Percentiles rank a stretch among this genome's conserved stretches.
These are phyloP conservation scores for Falciphora oryzae DNA, from an alignment of 2,329 filamentous ascomycete genomes.

Conservation along the genomic window DNA sequence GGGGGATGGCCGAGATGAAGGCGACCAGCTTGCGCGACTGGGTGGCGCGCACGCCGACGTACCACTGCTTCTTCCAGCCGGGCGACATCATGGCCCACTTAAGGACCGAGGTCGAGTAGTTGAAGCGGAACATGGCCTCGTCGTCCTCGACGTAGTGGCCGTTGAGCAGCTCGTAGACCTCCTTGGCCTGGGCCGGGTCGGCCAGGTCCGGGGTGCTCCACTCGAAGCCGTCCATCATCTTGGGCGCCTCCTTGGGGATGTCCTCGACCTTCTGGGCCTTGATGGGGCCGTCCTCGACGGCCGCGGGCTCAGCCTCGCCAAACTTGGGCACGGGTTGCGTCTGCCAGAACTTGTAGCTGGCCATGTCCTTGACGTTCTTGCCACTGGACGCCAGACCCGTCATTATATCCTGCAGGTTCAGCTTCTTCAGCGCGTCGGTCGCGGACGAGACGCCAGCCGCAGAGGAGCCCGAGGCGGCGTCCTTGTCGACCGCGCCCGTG, in stretches of 20 bases:
- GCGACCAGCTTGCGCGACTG: slow-evolving; percentile 84
- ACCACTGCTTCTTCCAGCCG: slow-evolving; percentile 91
- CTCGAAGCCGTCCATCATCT: slow-evolving; percentile 78
- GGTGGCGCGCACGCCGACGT: slow-evolving; percentile 83
- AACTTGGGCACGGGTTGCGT: slow-evolving; percentile 94
- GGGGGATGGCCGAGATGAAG: slow-evolving; percentile 91
- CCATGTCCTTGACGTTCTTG: slow-evolving; percentile 95
- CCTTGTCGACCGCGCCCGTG: slow-evolving; percentile 15
- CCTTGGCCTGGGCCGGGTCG: slow-evolving; percentile 71
- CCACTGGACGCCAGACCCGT: slow-evolving; percentile 69
- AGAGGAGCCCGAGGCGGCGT: slow-evolving; percentile 19
- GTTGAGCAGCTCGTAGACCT: slow-evolving; percentile 86
- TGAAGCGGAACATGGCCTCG: slow-evolving; percentile 96
- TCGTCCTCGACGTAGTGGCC: slow-evolving; percentile 97
- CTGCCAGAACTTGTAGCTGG: slow-evolving; percentile 96
- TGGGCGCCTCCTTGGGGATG: slow-evolving; percentile 69
- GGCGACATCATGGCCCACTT: slow-evolving; percentile 94
- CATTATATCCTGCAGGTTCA: slow-evolving; percentile 67
- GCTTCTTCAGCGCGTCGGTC: slow-evolving; percentile 50
- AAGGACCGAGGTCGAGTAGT: slow-evolving; percentile 84
- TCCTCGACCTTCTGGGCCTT: slow-evolving; percentile 71
- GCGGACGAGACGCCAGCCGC: slow-evolving; percentile 31
- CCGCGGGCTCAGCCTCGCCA: slow-evolving; percentile 49
- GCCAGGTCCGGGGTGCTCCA: slow-evolving; percentile 89
- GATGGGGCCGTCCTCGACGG: slow-evolving; percentile 73